Base-by-base conservation (phyloP, 208 protist species). In the Trypanosoma rangeli region DNA sequence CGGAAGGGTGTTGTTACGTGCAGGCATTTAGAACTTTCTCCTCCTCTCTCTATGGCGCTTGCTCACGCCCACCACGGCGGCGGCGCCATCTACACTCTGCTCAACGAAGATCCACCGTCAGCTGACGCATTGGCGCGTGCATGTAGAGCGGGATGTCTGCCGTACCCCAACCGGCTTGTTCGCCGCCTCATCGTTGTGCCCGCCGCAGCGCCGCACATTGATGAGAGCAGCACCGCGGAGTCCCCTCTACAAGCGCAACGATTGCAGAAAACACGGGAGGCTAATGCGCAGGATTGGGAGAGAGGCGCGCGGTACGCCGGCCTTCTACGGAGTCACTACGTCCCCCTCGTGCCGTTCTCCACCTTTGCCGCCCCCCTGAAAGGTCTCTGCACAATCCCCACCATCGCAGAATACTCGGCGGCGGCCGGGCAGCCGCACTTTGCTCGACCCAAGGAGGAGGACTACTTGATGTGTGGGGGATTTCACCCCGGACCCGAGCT, bases 321-420 rank as follows among this genome's bases (percentile, higher is more conserved):
- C 24, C 46, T 73, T 15, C 78, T 89, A 39, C 78, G 69, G 58
- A 79, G 72, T 31, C 86, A 89, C 64, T 79, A 92, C 73, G 76
- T 84, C 42, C 74, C 83, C 7, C 60, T 90, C 2, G 77, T 83
- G 7, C 78, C 72, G 24, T 90, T 90, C 52, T 59, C 35, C 28
- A 90, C 81, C 35, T 18, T 53, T 16, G 20, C 31, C 18, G 24
- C 33, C 2, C 57, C 33, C n/a, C 54, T 13, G 37, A 16, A 64
- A 22, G n/a, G 4, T 28, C 0, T 22, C 22, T 13, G 18, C 12
- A 18, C 3, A 31, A 0, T 54, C 28, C 35, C 16, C 5, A 64
- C 67, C 22, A 37, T 22, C 4, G 55, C 63, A 31, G 49, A 64
- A 37, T n/a, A 20, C n/a, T 35, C 37, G 5, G 39, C 22, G 9